Percentiles rank a stretch among this genome's conserved stretches.
Conservation (phyloP, 331 rosid species). For the Saraca asoca region DNA sequence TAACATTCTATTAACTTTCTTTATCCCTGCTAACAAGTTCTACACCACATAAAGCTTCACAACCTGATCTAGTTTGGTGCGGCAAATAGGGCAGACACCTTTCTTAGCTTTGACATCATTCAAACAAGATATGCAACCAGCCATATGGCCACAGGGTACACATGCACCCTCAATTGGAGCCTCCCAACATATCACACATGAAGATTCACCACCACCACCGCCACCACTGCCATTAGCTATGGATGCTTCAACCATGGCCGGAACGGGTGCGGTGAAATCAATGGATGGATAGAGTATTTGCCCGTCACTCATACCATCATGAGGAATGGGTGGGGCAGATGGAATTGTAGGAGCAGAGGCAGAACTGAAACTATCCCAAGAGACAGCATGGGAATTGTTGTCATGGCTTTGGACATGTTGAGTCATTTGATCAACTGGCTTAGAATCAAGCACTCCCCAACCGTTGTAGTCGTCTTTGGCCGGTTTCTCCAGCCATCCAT, state of each 20-base stretch:
- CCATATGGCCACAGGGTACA: conserved; percentile 30
- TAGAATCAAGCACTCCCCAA: conserved; percentile 24
- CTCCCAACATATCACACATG: conserved; percentile 34
- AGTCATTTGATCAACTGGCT: neutral
- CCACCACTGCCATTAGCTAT: neutral
- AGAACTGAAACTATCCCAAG: neutral
- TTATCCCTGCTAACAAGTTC: neutral
- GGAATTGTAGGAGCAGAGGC: conserved; percentile 7
- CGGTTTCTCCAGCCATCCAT: conserved; percentile 29
- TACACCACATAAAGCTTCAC: conserved; percentile 28
- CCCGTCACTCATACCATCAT: conserved; percentile 19
- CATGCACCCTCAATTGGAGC: conserved; percentile 34
- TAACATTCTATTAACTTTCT: neutral
- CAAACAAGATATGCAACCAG: conserved; percentile 37
- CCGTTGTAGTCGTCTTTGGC: conserved; percentile 18
- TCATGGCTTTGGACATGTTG: neutral
- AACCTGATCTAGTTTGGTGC: conserved; percentile 22
- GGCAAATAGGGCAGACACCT: conserved; percentile 33
- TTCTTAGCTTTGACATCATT: conserved; percentile 25
- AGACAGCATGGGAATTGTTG: neutral
- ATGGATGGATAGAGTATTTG: conserved; percentile 29
- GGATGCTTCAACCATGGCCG: neutral
- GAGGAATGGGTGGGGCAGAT: conserved; percentile 36
- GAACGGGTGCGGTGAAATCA: conserved; percentile 15
- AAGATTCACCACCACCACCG: conserved; percentile 10